Evolutionary conservation across 495 filamentous ascomycete species (phyloP), one percentile per base, ranked within the genome.

Genomic region (Aspergillus nanangensis): DNA sequence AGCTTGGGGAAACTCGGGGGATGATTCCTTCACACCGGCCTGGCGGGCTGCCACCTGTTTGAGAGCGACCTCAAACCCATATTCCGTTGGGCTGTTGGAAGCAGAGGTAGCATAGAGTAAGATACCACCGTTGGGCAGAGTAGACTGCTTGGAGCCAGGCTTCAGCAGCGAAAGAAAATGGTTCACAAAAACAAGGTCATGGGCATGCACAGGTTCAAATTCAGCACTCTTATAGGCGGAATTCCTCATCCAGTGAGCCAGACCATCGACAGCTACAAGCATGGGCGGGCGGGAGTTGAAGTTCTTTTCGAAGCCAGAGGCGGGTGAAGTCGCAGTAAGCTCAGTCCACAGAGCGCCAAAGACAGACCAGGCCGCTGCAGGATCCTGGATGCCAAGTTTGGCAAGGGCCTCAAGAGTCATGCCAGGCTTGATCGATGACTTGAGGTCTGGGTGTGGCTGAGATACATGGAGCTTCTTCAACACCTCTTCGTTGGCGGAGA

Each of bases 341-440:
- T 98, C 93, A 10, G 71, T 60, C 79, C 88, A 87, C 15, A 98
- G 69, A 9, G 86, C 82, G 53, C 82, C 78, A 74, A 95, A 96
- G 36, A 93, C 77, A 18, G 83, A 72, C 83, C 85, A 91, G 32
- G 91, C 80, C 60, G 82, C 62, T 37, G 88, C 82, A 17, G 85
- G 74, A 48, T 96, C 90, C 50, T 77, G 76, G 47, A 79, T 74
- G 48, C 89, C 92, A 15, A 83, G 66, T 50, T 77, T 77, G 61
- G 77, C 75, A 45, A 96, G 81, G 37, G 79, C 73, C 45, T 77
- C 67, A 5, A 97, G 78, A 3, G 82, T 78, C 53, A 78, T 79
- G 52, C 76, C 79, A 32, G 77, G 62, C 53, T 77, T 72, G 5
- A 78, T 62, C 15, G 78, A 67, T 4, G 78, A 67, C 37, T 82